Base-by-base conservation (phyloP, 164 flowering plant species). In the Macadamia tetraphylla region DNA sequence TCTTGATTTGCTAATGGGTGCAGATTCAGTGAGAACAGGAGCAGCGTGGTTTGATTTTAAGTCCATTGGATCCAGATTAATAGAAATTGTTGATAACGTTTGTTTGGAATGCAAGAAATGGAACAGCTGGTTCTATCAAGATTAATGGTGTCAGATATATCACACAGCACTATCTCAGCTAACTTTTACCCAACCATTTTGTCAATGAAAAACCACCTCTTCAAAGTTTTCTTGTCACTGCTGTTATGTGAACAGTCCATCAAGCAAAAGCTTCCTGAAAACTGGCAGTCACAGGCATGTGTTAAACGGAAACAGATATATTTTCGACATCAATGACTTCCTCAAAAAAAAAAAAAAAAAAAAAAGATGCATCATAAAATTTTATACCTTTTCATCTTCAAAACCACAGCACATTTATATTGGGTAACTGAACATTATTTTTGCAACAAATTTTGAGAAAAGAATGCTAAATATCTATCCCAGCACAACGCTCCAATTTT, bases 161-260 rank as follows among this genome's bases (percentile, higher is more conserved):
- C 29, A 62, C 29, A 62, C 23, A 46, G n/a, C 15, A 29, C 30
- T 69, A 43, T 44, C 66, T 44, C 69, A 18, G 40, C 46, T 18
- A 51, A 10, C 3, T 49, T 62, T 63, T 67, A 72, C 48, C 83
- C 88, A 74, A 83, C 86, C 35, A 86, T 81, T 77, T 86, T 84
- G 72, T 86, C 90, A 31, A 85, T 84, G 70, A 86, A 85, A 78
- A 85, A 85, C 89, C 88, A 85, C 83, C 74, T 82, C 82, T 85
- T 86, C 78, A 85, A 71, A 53, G 79, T 79, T 75, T 81, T 79
- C 84, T 86, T 86, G 77, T 83, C 86, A 72, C 82, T 76, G 75
- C 78, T 72, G 43, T 66, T 78, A 57, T 71, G 84, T 14, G 56
- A 73, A 75, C 83, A 77, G 84, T 82, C 90, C 88, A 85, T 84